Evolutionary conservation across 345 rosid species (phyloP).

Genomic region (Laguncularia racemosa): DNA sequence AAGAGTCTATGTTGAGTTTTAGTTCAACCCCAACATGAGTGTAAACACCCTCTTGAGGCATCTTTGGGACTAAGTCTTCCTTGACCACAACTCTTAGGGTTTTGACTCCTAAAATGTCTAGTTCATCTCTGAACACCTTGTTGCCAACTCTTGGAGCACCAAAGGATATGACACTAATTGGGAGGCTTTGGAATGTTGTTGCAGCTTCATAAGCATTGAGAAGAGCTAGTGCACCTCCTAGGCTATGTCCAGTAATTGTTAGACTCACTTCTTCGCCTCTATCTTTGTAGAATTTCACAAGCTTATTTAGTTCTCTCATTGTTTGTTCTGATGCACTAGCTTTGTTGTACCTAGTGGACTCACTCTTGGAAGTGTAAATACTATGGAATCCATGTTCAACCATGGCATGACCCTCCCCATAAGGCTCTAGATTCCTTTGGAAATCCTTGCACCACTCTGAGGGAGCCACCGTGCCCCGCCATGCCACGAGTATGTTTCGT

Average conservation of each 20-base stretch:
- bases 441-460: slow-evolving; percentile 32
- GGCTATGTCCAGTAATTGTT: slow-evolving; percentile 37
- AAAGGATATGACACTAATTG: slow-evolving; percentile 21
- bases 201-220: slow-evolving; percentile 36
- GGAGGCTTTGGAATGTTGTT: slow-evolving; percentile 8
- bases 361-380: slow-evolving; percentile 31
- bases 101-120: slow-evolving; percentile 23
- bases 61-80: slow-evolving; percentile 35
- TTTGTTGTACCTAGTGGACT: slow-evolving; percentile 29
- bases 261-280: slow-evolving; percentile 34
- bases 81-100: slow-evolving; percentile 25
- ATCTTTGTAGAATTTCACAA: slow-evolving; percentile 15
- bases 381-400: slow-evolving; percentile 34
- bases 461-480: slow-evolving; percentile 39
- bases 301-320: slow-evolving; percentile 21
- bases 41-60: slow-evolving; percentile 36
- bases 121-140: slow-evolving; percentile 25
- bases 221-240: slow-evolving; percentile 38
- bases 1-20: slow-evolving; percentile 19
- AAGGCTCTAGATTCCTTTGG: slow-evolving; percentile 19
- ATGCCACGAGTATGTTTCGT: slow-evolving; percentile 30
- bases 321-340: slow-evolving; percentile 42
- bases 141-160: slow-evolving; percentile 43
- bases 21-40: slow-evolving; percentile 33
- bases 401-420: slow-evolving; percentile 13